These are phyloP conservation scores for Colletotrichum somersetense DNA, from an alignment of 2,329 filamentous ascomycete species.

Conservation along the genomic window DNA sequence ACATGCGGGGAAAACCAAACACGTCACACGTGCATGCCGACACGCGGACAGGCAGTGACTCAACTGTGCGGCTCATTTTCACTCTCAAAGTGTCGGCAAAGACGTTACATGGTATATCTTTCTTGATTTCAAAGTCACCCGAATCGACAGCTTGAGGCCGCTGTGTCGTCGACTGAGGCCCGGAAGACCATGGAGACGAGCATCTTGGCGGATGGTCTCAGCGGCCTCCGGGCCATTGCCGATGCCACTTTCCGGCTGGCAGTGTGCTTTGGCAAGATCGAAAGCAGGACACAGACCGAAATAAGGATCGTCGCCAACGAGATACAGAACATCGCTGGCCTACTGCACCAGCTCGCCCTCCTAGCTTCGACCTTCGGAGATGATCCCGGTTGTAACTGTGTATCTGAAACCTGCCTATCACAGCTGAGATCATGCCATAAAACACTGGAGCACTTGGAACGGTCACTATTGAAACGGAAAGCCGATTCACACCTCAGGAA, in stretches of 20 bases:
- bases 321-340: slow-evolving; percentile 13
- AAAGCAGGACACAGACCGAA: not conserved
- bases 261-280: not conserved
- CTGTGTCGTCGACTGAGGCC: not conserved
- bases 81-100: not conserved
- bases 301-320: slow-evolving; percentile 5
- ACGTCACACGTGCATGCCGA: slow-evolving; percentile 10
- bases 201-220: slow-evolving; percentile 5
- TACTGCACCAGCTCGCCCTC: slow-evolving; percentile 5
- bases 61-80: not conserved
- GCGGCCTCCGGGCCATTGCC: not conserved
- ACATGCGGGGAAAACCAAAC: slow-evolving; percentile 11
- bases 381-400: not conserved
- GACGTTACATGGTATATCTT: not conserved
- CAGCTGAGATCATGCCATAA: slow-evolving; percentile 5
- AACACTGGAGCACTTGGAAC: not conserved
- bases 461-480: not conserved
- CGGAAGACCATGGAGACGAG: not conserved
- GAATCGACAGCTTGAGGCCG: not conserved
- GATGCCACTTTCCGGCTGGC: slow-evolving; percentile 13
- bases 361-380: not conserved
- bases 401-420: not conserved
- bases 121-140: not conserved
- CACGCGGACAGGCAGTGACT: not conserved
- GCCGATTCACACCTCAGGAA: not conserved